Base-by-base conservation (phyloP, 192 early-diverging fungal species). In the Umbelopsis vinacea region DNA sequence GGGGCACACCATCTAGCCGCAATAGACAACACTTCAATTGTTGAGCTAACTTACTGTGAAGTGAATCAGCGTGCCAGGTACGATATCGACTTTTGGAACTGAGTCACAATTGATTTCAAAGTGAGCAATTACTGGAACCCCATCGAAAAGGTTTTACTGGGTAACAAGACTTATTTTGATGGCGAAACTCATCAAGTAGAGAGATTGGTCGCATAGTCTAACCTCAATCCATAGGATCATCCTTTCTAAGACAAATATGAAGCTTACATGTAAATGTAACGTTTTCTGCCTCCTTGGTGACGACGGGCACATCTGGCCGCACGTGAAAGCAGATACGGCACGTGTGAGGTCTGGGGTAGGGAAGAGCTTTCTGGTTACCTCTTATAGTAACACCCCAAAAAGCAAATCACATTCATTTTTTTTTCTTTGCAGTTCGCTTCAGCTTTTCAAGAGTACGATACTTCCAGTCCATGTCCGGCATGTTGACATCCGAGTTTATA, bases 341-440 rank as follows among this genome's bases (percentile, higher is more conserved):
- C 57, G 57, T 63, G 57, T 29, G 40, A 43, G 40, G 40, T 63
- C 57, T 63, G 57, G 57, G 57, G 57, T 63, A 29, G 26, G 40
- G 40, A 43, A 43, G 40, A 43, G 12, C 12, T 35, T 37, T 63
- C 35, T 35, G 26, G 23, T 63, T 63, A 12, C 57, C 33, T 24
- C 17, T 63, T 63, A 19, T 29, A 29, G 57, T 29, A 14, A 17
- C 24, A 63, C 57, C 57, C 57, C 57, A 63, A 63, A 57, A 63
- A 63, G 57, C 11, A 35, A 37, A 63, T 63, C 57, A 63, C 26
- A 63, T 63, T 38, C 11, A 8, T 68, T 22, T 43, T 48, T 26
- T 48, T 68, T 68, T 68, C 48, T 38, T 46, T 24, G 22, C 40
- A 50, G 46, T 22, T 15, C 21, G 22, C 46, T 2, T 23, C 45